Percentiles rank a stretch among this genome's conserved stretches.
Conservation (phyloP, 1,284 basidiomycete species). For the Malassezia equina region DNA sequence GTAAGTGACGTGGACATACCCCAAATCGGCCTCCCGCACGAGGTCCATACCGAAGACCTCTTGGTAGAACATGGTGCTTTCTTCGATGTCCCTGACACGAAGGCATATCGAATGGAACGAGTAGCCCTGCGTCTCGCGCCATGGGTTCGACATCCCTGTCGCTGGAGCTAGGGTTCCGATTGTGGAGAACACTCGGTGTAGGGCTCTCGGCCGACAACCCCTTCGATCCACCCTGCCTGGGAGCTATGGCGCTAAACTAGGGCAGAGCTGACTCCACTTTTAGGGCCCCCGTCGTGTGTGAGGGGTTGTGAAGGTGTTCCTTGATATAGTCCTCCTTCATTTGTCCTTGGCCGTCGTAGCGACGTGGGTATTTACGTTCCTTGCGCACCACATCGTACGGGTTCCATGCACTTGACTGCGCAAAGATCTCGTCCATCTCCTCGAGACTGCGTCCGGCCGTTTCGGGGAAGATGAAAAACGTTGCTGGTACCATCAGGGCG, state of each 20-base stretch:
- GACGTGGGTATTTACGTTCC: conserved; percentile 29
- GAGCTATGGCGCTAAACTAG: neutral
- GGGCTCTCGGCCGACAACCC: neutral
- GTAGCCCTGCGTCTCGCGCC: conserved; percentile 16
- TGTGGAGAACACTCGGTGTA: neutral
- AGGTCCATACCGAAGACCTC: conserved; percentile 16
- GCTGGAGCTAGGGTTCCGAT: neutral
- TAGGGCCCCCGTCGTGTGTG: neutral
- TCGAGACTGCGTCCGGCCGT: conserved; percentile 38
- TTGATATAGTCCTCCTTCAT: conserved; percentile 11
- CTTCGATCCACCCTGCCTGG: too few relatives aligned
- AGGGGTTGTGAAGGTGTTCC: neutral
- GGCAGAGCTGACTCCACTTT: neutral
- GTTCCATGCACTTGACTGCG: conserved; percentile 31
- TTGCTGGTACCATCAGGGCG: conserved; percentile 22
- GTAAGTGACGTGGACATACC: conserved; percentile 2
- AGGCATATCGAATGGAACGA: conserved; percentile 17
- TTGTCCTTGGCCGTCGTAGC: conserved; percentile 36
- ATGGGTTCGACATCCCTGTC: conserved; percentile 13
- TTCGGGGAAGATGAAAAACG: conserved; percentile 41
- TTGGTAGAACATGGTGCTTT: conserved; percentile 15
- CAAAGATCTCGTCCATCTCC: conserved; percentile 41
- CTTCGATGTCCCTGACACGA: conserved; percentile 11
- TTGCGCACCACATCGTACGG: conserved; percentile 38
- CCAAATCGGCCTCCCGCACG: conserved; percentile 6